Evolutionary conservation across 306 rosid species (phyloP).

Genomic region (Cucumis cinereus): DNA sequence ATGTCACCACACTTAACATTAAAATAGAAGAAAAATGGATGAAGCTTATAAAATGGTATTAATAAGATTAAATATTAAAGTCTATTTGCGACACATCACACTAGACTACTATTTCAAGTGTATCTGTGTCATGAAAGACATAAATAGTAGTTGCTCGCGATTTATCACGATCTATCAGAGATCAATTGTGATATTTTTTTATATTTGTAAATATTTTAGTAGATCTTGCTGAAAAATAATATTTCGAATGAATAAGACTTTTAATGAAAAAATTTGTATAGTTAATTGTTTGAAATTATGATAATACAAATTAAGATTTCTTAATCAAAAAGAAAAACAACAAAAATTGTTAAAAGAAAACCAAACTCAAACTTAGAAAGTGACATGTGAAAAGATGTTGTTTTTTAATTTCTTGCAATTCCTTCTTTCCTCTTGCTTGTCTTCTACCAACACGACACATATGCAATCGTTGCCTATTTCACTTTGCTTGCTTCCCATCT

Average conservation of each 20-base stretch:
- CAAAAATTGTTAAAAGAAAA: neutral
- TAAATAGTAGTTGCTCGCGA: too few species aligned
- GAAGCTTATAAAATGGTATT: neutral
- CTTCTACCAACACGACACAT: neutral
- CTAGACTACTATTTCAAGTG: too few species aligned
- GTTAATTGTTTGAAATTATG: too few species aligned
- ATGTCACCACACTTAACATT: neutral
- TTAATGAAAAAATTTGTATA: neutral
- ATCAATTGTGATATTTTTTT: too few species aligned
- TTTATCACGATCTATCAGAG: too few species aligned
- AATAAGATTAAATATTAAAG: neutral
- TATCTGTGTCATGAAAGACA: too few species aligned
- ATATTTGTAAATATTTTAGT: too few species aligned
- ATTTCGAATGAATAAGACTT: neutral
- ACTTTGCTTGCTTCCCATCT: neutral
- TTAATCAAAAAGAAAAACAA: neutral
- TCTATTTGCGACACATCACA: too few species aligned
- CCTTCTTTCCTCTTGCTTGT: neutral
- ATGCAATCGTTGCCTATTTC: neutral
- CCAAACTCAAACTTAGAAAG: neutral
- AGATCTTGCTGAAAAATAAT: neutral
- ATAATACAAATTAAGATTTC: neutral
- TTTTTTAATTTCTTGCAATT: neutral
- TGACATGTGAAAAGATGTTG: neutral
- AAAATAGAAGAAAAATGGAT: neutral